Evolutionary conservation across 495 filamentous ascomycete species (phyloP).

Genomic region (Tetracladium marchalianum): DNA sequence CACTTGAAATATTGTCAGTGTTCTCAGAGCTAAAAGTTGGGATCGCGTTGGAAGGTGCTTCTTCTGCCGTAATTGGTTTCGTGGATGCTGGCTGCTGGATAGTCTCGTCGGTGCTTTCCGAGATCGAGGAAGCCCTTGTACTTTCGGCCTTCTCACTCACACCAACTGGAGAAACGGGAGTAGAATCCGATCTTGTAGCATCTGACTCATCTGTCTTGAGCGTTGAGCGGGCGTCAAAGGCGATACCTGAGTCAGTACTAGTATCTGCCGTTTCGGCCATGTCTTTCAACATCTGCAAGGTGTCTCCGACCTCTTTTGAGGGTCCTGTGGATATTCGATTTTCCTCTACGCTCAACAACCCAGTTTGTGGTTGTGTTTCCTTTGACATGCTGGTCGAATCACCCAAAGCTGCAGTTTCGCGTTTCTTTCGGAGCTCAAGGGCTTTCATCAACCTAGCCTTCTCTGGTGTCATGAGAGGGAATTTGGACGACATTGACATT

Average conservation of each 20-base stretch:
- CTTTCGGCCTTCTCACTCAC: constrained; percentile 39
- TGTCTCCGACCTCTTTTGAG: constrained; percentile 13
- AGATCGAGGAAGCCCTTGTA: constrained; percentile 44
- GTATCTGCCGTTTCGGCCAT: constrained; percentile 6
- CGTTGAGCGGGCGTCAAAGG: constrained; percentile 17
- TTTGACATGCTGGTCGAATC: constrained; percentile 15
- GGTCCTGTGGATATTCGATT: not conserved
- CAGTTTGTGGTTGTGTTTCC: constrained; percentile 11
- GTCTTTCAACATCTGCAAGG: constrained; percentile 11
- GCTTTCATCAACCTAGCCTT: constrained; percentile 91
- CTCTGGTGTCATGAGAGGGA: constrained; percentile 69
- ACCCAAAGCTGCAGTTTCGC: constrained; percentile 35
- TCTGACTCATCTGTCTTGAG: constrained; percentile 19
- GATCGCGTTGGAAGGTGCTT: constrained; percentile 4
- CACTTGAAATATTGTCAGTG: too few species aligned
- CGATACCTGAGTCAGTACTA: constrained; percentile 16
- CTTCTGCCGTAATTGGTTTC: constrained; percentile 7
- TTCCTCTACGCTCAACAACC: not conserved
- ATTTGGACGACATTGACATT: constrained; percentile 34
- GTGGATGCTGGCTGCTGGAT: constrained; percentile 19
- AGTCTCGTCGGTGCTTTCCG: constrained; percentile 44
- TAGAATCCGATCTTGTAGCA: constrained; percentile 31
- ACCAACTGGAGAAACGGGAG: constrained; percentile 36
- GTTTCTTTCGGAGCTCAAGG: constrained; percentile 76
- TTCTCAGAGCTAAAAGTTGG: too few species aligned